These are phyloP conservation scores for Hippophae rhamnoides DNA, from an alignment of 306 rosid species.

Conservation along the genomic window DNA sequence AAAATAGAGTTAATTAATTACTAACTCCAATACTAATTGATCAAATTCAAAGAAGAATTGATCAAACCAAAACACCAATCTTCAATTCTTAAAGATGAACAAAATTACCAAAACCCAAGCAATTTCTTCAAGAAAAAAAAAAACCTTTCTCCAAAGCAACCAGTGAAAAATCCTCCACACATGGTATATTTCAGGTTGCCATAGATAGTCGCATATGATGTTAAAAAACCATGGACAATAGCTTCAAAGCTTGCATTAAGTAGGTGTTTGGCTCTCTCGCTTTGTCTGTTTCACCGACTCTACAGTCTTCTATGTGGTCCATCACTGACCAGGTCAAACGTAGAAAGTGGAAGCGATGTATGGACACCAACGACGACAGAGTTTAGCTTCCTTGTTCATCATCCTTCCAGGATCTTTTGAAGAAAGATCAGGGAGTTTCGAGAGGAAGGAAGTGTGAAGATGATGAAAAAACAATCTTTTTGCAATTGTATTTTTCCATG, in stretches of 20 bases:
- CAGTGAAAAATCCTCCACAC: slow-evolving; percentile 64
- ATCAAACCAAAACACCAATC: too few relatives aligned
- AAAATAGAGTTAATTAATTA: too few relatives aligned
- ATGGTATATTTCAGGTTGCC: slow-evolving; percentile 90
- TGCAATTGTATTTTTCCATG: slow-evolving; percentile 71
- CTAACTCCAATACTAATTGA: too few relatives aligned
- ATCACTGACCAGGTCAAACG: slow-evolving; percentile 31
- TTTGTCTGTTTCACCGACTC: neutral
- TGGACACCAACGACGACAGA: slow-evolving; percentile 11
- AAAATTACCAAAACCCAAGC: slow-evolving; percentile 29
- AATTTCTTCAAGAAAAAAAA: slow-evolving; percentile 72
- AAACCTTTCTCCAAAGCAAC: slow-evolving; percentile 40
- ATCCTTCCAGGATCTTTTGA: slow-evolving; percentile 11
- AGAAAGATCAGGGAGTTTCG: slow-evolving; percentile 8
- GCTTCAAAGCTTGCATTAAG: slow-evolving; percentile 21
- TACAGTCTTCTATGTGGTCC: slow-evolving; percentile 22
- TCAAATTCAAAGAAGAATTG: too few relatives aligned
- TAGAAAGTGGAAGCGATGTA: slow-evolving; percentile 22
- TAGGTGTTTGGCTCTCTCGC: slow-evolving; percentile 29
- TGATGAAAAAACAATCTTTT: slow-evolving; percentile 23
- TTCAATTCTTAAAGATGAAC: too few relatives aligned
- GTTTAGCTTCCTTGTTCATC: slow-evolving; percentile 25
- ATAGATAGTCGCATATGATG: slow-evolving; percentile 88
- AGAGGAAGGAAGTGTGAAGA: neutral
- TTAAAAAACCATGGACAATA: slow-evolving; percentile 43